These are phyloP conservation scores for Pilaira anomala DNA, from an alignment of 192 early-diverging fungal genomes.

Conservation along the genomic window DNA sequence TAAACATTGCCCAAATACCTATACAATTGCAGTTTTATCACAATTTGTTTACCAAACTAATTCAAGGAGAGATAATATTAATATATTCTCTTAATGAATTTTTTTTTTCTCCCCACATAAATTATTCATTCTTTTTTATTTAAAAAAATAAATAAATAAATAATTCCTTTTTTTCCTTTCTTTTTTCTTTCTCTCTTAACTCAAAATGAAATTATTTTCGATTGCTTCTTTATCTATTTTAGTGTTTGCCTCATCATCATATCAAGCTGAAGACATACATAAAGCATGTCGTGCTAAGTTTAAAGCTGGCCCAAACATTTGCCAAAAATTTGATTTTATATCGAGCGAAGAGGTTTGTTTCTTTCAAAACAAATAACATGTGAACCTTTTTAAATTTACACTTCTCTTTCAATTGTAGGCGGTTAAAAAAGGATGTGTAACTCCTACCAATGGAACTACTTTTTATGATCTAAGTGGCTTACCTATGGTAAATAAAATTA, in stretches of 20 bases:
- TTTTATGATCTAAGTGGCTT: slow-evolving; percentile 26
- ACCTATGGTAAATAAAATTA: slow-evolving; percentile 12
- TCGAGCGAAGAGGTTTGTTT: slow-evolving; percentile 2
- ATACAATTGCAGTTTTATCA: too few relatives aligned
- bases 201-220: neutral
- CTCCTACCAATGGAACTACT: slow-evolving; percentile 11
- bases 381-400: neutral
- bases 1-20: too few relatives aligned
- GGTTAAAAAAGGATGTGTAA: neutral
- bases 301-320: neutral
- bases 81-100: too few relatives aligned
- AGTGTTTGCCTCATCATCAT: neutral
- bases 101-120: too few relatives aligned
- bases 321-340: slow-evolving; percentile 6
- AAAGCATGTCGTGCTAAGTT: slow-evolving; percentile 7
- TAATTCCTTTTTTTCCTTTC: neutral
- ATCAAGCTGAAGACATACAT: neutral
- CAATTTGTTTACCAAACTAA: neutral
- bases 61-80: neutral
- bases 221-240: slow-evolving; percentile 4
- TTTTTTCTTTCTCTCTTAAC: neutral
- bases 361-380: neutral
- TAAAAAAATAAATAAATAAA: neutral
- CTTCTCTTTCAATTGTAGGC: neutral
- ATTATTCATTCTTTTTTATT: neutral